phyloP scores from a whole-genome alignment of 192 early-diverging fungal species.

The Entomortierella beljakovae region DNA sequence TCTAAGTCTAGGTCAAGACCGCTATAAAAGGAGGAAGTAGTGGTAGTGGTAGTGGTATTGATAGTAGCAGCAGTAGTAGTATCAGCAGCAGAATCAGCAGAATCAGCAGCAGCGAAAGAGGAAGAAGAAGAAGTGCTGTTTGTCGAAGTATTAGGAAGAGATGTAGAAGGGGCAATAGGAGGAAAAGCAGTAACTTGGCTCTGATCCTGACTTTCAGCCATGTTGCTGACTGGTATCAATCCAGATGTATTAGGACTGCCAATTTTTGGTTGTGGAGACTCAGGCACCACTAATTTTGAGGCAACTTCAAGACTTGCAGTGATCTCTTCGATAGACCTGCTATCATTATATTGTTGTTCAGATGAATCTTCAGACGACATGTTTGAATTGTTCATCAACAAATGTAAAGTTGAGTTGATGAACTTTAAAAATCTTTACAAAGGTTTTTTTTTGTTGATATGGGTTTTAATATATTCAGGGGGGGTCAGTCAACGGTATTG shows the following conservation, averaged over 20 bases:
- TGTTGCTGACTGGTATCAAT: background rate
- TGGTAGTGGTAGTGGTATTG: background rate
- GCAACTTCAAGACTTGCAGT: background rate
- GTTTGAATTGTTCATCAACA: background rate
- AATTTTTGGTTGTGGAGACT: background rate
- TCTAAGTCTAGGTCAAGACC: constrained; percentile 31
- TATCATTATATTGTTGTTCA: background rate
- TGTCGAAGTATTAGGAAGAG: background rate
- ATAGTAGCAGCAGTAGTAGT: background rate
- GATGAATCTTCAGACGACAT: background rate
- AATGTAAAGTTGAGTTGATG: background rate
- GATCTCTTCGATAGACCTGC: background rate
- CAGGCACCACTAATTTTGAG: background rate
- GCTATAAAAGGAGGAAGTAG: constrained; percentile 24
- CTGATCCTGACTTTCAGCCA: background rate
- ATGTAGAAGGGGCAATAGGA: background rate
- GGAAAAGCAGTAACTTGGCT: background rate
- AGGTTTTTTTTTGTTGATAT: no score
- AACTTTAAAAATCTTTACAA: background rate
- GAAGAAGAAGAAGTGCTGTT: background rate
- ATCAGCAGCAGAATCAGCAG: background rate
- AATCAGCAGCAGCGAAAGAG: background rate
- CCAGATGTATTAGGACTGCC: background rate
- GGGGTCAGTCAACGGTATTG: background rate
- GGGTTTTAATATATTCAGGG: constrained; percentile 8